phyloP scores from a whole-genome alignment of 176 grass and related monocot species.

The Oropetium thomaeum region DNA sequence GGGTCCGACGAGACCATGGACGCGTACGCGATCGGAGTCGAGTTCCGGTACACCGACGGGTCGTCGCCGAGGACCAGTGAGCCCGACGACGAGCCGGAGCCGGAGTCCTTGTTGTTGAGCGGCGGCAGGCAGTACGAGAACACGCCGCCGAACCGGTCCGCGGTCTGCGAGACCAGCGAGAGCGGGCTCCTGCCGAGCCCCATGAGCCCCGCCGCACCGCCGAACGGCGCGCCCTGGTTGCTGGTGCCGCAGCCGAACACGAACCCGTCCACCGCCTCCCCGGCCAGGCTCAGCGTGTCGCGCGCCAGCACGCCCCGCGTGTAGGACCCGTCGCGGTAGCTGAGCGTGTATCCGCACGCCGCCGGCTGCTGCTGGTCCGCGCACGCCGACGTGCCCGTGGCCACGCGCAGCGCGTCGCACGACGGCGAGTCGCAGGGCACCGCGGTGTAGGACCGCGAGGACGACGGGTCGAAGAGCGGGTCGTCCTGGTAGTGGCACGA shows the following conservation, averaged over 20 bases:
- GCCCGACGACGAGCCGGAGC: slow-evolving; percentile 54
- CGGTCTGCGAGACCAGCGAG: slow-evolving; percentile 64
- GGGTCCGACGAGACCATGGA: slow-evolving; percentile 57
- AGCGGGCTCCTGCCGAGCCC: slow-evolving; percentile 74
- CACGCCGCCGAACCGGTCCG: slow-evolving; percentile 55
- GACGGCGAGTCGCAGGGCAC: slow-evolving; percentile 57
- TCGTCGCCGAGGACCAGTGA: slow-evolving; percentile 77
- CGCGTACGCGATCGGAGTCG: slow-evolving; percentile 61
- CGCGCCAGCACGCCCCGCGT: slow-evolving; percentile 56
- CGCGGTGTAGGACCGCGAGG: slow-evolving; percentile 52
- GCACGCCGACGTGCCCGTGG: slow-evolving; percentile 25
- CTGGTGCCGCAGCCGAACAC: slow-evolving; percentile 80
- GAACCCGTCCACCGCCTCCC: slow-evolving; percentile 52
- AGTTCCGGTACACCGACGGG: slow-evolving; percentile 57
- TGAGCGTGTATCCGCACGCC: slow-evolving; percentile 53
- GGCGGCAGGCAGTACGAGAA: slow-evolving; percentile 87
- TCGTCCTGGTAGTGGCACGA: slow-evolving; percentile 66
- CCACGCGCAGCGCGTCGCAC: slow-evolving; percentile 51
- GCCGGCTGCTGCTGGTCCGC: slow-evolving; percentile 28
- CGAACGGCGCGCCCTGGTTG: slow-evolving; percentile 71
- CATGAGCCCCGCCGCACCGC: slow-evolving; percentile 72
- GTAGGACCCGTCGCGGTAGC: slow-evolving; percentile 74
- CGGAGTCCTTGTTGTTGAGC: slow-evolving; percentile 47
- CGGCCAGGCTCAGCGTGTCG: slow-evolving; percentile 57
- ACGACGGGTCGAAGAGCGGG: slow-evolving; percentile 66